Conservation (phyloP, 2,329 filamentous ascomycete species). For the Diplodia intermedia region DNA sequence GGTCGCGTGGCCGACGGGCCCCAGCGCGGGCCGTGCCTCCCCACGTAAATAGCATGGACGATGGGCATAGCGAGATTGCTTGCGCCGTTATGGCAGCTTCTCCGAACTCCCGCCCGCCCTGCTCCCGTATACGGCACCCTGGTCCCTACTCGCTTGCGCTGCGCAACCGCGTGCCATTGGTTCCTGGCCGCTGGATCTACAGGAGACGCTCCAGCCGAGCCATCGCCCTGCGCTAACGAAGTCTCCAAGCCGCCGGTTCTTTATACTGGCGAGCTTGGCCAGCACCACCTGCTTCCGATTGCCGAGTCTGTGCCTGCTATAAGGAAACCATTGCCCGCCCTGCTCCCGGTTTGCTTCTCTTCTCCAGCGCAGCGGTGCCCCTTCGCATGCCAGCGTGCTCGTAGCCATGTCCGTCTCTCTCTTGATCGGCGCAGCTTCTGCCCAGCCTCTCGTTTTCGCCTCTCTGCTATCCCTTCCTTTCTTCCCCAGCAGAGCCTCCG, state of each 20-base stretch:
- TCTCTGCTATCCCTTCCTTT: slow-evolving; percentile 23
- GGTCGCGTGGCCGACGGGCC: slow-evolving; percentile 18
- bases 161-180: background rate
- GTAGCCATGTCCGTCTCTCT: slow-evolving; percentile 20
- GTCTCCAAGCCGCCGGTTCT: slow-evolving; percentile 17
- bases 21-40: background rate
- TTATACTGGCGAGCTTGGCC: slow-evolving; percentile 21
- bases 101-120: background rate
- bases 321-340: slow-evolving; percentile 6
- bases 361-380: background rate
- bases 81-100: slow-evolving; percentile 2
- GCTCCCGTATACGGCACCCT: slow-evolving; percentile 4
- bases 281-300: background rate
- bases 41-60: background rate
- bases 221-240: slow-evolving; percentile 4
- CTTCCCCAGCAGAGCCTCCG: background rate
- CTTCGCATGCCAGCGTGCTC: slow-evolving; percentile 7
- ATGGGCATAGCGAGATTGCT: slow-evolving; percentile 24
- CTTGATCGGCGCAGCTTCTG: slow-evolving; percentile 20
- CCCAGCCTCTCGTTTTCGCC: slow-evolving; percentile 24
- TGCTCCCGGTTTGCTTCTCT: background rate
- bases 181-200: slow-evolving; percentile 1
- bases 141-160: background rate
- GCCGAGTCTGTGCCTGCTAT: slow-evolving; percentile 8
- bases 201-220: slow-evolving; percentile 20